Evolutionary conservation across 176 grass and related monocot species (phyloP).

Genomic region (Dactylis glomerata): DNA sequence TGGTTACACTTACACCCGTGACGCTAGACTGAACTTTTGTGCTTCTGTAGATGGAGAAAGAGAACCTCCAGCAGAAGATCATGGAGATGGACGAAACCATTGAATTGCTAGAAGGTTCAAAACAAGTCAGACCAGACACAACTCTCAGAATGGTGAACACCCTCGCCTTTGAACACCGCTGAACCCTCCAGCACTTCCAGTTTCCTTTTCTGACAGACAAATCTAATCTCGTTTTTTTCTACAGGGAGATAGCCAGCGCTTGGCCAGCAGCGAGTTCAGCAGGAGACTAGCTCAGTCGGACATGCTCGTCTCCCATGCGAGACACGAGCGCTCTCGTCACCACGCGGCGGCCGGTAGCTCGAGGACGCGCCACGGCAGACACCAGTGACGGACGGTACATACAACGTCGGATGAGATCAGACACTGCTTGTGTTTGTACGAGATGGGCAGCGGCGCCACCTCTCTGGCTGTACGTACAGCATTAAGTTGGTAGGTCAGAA

Average conservation of each 20-base stretch:
- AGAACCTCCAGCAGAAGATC: slow-evolving; percentile 61
- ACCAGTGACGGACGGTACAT: slow-evolving; percentile 20
- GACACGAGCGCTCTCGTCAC: slow-evolving; percentile 47
- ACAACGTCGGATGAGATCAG: not conserved
- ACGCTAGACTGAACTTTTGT: not conserved
- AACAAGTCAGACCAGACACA: not conserved
- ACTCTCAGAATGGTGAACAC: slow-evolving; percentile 20
- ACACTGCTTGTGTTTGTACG: slow-evolving; percentile 44
- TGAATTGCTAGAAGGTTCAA: slow-evolving; percentile 37
- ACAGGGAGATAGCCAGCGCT: slow-evolving; percentile 37
- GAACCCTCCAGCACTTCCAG: not conserved
- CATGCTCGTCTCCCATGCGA: slow-evolving; percentile 61
- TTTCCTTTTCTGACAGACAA: not conserved
- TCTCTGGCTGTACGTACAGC: slow-evolving; percentile 6
- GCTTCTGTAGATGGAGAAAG: slow-evolving; percentile 66
- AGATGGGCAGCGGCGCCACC: not conserved
- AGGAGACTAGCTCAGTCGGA: slow-evolving; percentile 70
- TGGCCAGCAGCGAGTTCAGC: slow-evolving; percentile 46
- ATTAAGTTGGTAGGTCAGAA: not conserved
- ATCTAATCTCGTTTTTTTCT: not conserved
- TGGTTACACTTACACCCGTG: not conserved
- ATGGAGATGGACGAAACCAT: slow-evolving; percentile 59
- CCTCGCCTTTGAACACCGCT: not conserved
- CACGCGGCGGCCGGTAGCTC: slow-evolving; percentile 17
- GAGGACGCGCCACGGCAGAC: slow-evolving; percentile 27